Conservation (phyloP, 495 filamentous ascomycete genomes). For the Echria macrotheca region DNA sequence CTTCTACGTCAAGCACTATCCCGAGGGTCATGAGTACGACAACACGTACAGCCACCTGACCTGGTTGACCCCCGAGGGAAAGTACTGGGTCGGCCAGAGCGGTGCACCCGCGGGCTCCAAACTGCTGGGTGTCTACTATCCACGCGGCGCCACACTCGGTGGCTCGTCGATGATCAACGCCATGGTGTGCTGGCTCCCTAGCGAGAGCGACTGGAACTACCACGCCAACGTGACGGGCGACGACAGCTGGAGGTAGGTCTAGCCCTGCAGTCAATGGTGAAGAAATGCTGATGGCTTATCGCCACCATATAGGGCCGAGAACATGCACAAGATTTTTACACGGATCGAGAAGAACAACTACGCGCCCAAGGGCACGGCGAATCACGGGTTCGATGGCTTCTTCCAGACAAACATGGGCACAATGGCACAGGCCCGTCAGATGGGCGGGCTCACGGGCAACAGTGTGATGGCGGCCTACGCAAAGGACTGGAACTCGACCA, state of each 20-base stretch:
- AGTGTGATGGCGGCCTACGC: constrained; percentile 27
- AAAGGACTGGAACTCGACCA: constrained; percentile 21
- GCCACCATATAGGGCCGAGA: constrained; percentile 22
- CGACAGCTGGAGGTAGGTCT: constrained; percentile 26
- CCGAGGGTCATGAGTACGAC: constrained; percentile 25
- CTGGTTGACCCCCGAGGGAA: constrained; percentile 28
- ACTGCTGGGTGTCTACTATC: constrained; percentile 32
- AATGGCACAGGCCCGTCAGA: constrained; percentile 20
- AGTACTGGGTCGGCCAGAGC: constrained; percentile 30
- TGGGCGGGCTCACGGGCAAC: constrained; percentile 25
- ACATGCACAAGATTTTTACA: constrained; percentile 32
- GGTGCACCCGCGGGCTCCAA: constrained; percentile 28
- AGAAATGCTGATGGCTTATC: not conserved
- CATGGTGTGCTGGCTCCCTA: constrained; percentile 31
- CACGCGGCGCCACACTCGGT: constrained; percentile 31
- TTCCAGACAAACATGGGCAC: constrained; percentile 34
- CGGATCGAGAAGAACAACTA: constrained; percentile 36
- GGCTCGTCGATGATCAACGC: constrained; percentile 35
- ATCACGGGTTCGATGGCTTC: constrained; percentile 31
- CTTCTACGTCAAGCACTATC: constrained; percentile 34
- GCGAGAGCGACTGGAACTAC: constrained; percentile 32
- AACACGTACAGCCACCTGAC: constrained; percentile 32
- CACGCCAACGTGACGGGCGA: constrained; percentile 32
- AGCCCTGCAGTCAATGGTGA: not conserved
- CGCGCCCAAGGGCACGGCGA: constrained; percentile 18